phyloP scores from a whole-genome alignment of 1,284 basidiomycete species.

The Boletus smithii region DNA sequence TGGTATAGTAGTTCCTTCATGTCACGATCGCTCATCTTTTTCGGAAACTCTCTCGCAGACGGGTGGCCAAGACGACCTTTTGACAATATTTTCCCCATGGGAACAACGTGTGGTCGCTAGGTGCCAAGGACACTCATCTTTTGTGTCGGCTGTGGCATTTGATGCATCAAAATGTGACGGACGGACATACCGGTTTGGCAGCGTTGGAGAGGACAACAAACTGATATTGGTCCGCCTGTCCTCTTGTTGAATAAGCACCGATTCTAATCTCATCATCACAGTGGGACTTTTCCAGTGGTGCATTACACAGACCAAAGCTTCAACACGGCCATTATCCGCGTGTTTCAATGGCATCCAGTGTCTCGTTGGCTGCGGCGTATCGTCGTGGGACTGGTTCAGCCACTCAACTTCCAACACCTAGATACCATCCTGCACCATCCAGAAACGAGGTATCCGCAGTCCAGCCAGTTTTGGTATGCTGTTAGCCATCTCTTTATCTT shows the following conservation, averaged over 20 bases:
- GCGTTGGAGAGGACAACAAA: constrained; percentile 93
- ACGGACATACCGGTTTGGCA: constrained; percentile 86
- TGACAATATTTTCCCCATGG: constrained; percentile 90
- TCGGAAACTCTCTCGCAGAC: constrained; percentile 41
- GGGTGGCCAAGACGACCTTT: constrained; percentile 90
- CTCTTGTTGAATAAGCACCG: background rate
- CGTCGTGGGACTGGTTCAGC: constrained; percentile 55
- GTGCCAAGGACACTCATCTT: constrained; percentile 95
- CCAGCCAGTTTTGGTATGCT: constrained; percentile 82
- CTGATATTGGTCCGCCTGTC: constrained; percentile 65
- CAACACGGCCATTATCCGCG: constrained; percentile 62
- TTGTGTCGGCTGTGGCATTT: constrained; percentile 87
- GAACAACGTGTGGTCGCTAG: constrained; percentile 92
- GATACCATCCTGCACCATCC: constrained; percentile 84
- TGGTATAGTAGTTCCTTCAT: constrained; percentile 48
- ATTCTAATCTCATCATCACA: constrained; percentile 29
- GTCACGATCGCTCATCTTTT: constrained; percentile 3
- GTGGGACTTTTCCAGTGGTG: constrained; percentile 90
- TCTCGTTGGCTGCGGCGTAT: constrained; percentile 56
- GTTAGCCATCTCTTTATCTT: constrained; percentile 20
- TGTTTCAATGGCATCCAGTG: constrained; percentile 69
- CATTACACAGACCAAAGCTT: constrained; percentile 71
- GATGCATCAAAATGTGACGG: constrained; percentile 85
- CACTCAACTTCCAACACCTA: constrained; percentile 50
- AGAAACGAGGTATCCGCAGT: constrained; percentile 86